Evolutionary conservation across 2,329 filamentous ascomycete species (phyloP).

Genomic region (Epichloe coenophiala): DNA sequence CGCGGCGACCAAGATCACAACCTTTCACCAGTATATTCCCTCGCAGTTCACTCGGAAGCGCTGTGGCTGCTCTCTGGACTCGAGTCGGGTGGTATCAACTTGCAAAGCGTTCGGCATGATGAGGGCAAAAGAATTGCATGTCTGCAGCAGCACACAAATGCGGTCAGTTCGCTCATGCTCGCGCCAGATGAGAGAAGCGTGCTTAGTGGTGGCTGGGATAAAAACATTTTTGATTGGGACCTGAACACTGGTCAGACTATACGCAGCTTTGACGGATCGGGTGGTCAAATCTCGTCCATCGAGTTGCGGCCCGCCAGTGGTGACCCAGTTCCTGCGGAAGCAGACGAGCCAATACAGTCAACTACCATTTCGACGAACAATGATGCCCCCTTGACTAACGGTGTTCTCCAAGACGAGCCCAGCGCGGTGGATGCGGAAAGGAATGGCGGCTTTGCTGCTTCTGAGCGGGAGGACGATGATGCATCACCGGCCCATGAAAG

Average conservation of each 20-base stretch:
- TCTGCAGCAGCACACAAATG: slow-evolving; percentile 73
- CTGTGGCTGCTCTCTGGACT: slow-evolving; percentile 85
- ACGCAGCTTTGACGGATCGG: slow-evolving; percentile 63
- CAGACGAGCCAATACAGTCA: slow-evolving; percentile 43
- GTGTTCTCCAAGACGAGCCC: slow-evolving; percentile 18
- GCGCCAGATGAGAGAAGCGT: slow-evolving; percentile 76
- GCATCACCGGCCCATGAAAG: slow-evolving; percentile 62
- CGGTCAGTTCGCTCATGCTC: slow-evolving; percentile 75
- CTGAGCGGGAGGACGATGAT: slow-evolving; percentile 39
- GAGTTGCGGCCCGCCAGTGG: slow-evolving; percentile 70
- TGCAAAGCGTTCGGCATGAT: slow-evolving; percentile 87
- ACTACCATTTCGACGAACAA: slow-evolving; percentile 72
- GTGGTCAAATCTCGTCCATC: slow-evolving; percentile 75
- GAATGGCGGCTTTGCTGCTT: slow-evolving; percentile 14
- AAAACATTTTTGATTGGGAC: slow-evolving; percentile 88
- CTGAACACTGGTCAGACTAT: slow-evolving; percentile 70
- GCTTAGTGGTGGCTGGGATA: slow-evolving; percentile 93
- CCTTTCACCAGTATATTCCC: slow-evolving; percentile 84
- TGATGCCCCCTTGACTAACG: slow-evolving; percentile 42
- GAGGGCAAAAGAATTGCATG: slow-evolving; percentile 82
- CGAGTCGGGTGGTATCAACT: slow-evolving; percentile 82
- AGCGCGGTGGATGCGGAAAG: slow-evolving; percentile 3
- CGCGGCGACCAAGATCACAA: slow-evolving; percentile 42
- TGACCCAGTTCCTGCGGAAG: slow-evolving; percentile 61
- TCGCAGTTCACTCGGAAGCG: slow-evolving; percentile 80